Conservation (phyloP, 345 rosid species). For the Triadica sebifera region DNA sequence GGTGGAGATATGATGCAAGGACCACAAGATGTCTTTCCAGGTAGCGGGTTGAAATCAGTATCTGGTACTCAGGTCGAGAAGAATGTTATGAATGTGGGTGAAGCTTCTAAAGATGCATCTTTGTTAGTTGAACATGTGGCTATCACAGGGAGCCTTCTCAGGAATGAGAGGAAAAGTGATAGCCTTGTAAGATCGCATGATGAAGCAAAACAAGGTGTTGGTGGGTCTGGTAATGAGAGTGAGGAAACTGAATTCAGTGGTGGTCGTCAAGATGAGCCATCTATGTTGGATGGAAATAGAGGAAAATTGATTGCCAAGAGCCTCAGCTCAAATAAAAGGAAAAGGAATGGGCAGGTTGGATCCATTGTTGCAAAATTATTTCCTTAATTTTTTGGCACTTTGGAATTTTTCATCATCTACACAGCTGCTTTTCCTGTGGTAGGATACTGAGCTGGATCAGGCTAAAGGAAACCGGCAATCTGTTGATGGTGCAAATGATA, state of each 20-base stretch:
- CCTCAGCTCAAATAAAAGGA: constrained; percentile 66
- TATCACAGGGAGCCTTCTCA: constrained; percentile 40
- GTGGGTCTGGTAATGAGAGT: constrained; percentile 70
- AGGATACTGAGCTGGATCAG: constrained; percentile 54
- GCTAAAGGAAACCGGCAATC: constrained; percentile 49
- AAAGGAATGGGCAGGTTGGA: constrained; percentile 63
- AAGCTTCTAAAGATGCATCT: constrained; percentile 51
- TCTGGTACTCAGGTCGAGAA: constrained; percentile 42
- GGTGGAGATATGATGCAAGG: constrained; percentile 56
- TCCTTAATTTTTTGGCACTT: background rate
- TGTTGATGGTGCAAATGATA: constrained; percentile 47
- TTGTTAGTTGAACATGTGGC: constrained; percentile 38
- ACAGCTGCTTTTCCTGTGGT: constrained; percentile 18
- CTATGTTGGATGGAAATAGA: constrained; percentile 43
- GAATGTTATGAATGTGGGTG: constrained; percentile 45
- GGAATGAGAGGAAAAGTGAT: constrained; percentile 44
- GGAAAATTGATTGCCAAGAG: constrained; percentile 52
- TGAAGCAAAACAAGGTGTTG: constrained; percentile 54
- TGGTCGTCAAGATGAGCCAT: constrained; percentile 49
- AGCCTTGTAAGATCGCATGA: constrained; percentile 47
- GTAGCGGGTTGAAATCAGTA: constrained; percentile 34
- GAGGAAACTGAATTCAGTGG: constrained; percentile 82
- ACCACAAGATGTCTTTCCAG: constrained; percentile 39
- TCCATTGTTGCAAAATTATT: constrained; percentile 3
- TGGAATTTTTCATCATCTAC: background rate